A percentile compares a stretch with the other conserved stretches of the same genome.
Evolutionary conservation across 23 red algal species (phyloP).

Genomic region (Gracilaria caudata): DNA sequence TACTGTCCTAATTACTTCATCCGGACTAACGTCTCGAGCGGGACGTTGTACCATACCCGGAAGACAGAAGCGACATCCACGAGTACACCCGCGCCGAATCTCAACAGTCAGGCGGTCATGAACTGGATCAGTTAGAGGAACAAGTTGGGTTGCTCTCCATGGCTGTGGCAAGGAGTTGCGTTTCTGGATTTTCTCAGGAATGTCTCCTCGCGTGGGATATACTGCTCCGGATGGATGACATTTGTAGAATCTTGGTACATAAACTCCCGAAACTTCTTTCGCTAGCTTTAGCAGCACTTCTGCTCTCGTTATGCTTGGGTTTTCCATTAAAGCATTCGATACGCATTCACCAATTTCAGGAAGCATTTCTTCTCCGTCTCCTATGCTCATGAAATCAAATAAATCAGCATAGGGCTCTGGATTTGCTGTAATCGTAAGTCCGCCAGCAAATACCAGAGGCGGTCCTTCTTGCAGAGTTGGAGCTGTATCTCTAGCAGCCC

Average conservation of each 20-base stretch:
- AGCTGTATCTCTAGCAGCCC: constrained; percentile 65
- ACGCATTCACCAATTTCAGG: constrained; percentile 63
- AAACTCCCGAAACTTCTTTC: constrained; percentile 70
- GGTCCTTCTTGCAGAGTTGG: constrained; percentile 40
- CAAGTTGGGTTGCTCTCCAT: constrained; percentile 72
- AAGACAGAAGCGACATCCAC: constrained; percentile 82
- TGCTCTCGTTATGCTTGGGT: constrained; percentile 36
- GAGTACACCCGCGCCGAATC: constrained; percentile 78
- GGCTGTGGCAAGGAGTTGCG: constrained; percentile 71
- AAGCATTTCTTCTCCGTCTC: constrained; percentile 83
- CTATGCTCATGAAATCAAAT: constrained; percentile 78
- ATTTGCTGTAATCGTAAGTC: constrained; percentile 71
- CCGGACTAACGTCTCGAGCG: constrained; percentile 74
- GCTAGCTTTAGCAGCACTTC: constrained; percentile 63
- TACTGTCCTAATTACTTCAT: constrained; percentile 57
- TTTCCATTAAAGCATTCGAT: constrained; percentile 11
- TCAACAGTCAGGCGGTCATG: constrained; percentile 78
- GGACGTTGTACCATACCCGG: constrained; percentile 82
- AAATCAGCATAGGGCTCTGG: constrained; percentile 79
- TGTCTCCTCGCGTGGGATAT: constrained; percentile 40
- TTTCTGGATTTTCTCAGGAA: constrained; percentile 56
- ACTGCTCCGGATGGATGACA: constrained; percentile 46
- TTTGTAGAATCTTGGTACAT: constrained; percentile 77
- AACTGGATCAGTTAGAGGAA: constrained; percentile 67
- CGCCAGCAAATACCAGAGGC: constrained; percentile 78